phyloP scores from a whole-genome alignment of 2,329 filamentous ascomycete genomes.

The Colletotrichum tanaceti region DNA sequence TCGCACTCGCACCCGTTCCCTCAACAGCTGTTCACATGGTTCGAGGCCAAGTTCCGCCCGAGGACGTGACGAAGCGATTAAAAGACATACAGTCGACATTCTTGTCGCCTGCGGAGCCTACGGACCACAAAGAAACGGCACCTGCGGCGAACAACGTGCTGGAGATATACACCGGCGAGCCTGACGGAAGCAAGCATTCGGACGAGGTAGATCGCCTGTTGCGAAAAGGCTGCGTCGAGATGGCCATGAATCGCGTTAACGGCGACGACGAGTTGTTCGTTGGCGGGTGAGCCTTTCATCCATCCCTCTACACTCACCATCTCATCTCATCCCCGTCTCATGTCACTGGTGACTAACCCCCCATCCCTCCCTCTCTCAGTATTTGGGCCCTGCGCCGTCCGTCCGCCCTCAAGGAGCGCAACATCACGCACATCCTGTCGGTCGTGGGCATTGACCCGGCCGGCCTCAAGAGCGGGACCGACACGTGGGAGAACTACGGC shows the following conservation, averaged over 20 bases:
- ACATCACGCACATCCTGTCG: constrained; percentile 92
- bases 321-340: background rate
- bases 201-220: constrained; percentile 32
- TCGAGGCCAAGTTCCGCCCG: background rate
- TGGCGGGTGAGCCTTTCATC: constrained; percentile 50
- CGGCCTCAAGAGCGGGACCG: constrained; percentile 60
- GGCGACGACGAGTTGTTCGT: constrained; percentile 56
- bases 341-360: constrained; percentile 5
- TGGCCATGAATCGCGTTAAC: constrained; percentile 58
- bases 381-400: constrained; percentile 82
- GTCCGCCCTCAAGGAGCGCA: constrained; percentile 74
- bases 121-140: background rate
- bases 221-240: constrained; percentile 50
- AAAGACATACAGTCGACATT: constrained; percentile 10
- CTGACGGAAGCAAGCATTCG: constrained; percentile 4
- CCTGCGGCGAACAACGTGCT: background rate
- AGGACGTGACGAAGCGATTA: constrained; percentile 20
- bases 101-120: background rate
- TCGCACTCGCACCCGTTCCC: background rate
- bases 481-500: constrained; percentile 64
- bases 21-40: constrained; percentile 6
- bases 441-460: constrained; percentile 70
- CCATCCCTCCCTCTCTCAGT: constrained; percentile 59
- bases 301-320: constrained; percentile 9
- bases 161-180: background rate